Base-by-base conservation (phyloP, 345 rosid genomes). In the Syzygium oleosum region DNA sequence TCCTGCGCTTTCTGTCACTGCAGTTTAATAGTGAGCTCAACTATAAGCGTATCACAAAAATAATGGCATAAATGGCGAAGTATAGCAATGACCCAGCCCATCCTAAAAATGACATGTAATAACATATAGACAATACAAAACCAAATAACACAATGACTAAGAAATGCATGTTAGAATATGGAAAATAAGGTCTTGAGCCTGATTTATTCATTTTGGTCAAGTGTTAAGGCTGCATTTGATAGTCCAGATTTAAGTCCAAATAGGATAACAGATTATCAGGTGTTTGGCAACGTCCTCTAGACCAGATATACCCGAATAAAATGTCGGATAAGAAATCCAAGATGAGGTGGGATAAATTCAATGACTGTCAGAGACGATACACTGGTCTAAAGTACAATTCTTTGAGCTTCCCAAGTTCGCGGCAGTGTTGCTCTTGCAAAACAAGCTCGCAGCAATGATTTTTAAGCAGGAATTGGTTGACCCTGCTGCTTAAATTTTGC, bases 391-490 rank as follows among this genome's bases (percentile, higher is more conserved):
- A 92, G 96, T 27, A 93, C 97, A 11, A 93, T 96, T 90, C 96
- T 95, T 87, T 96, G 94, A 88, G 97, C 98, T 83, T 95, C 94
- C 63, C 92, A 91, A 88, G 92, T 94, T 88, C 93, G 90, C 85
- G 86, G 85, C 51, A 90, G 92, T 84, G 91, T 89, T 54, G 91
- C 91, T 85, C 93, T 95, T 5, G 98, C 95, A 43, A 88, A 92
- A 85, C 90, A 88, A 78, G 93, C 94, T 88, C 46, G 95, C 97
- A 13, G 90, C 90, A 78, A 92, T 91, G 93, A 93, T 95, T 87
- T 91, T 95, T 29, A 92, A 93, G 88, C 93, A 92, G 77, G 95
- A 93, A 41, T 93, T 93, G 16, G 59, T 91, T 84, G 97, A 95
- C 90, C 93, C 97, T 9, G 92, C 97, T 13, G 95, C 96, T 78